Evolutionary conservation across 305 asterid species (phyloP).

Genomic region (Rubia tinctorum): DNA sequence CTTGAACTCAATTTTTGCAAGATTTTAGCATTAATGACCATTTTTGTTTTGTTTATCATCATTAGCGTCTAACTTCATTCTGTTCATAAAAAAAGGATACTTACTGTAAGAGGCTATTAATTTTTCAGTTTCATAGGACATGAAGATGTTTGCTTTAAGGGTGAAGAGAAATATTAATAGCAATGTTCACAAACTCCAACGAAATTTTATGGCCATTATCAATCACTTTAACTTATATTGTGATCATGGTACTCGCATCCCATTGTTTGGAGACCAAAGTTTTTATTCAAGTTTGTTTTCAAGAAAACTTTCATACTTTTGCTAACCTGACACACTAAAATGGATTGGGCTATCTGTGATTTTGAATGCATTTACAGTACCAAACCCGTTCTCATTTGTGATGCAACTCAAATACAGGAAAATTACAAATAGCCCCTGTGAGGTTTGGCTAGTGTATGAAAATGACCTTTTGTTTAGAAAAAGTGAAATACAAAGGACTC

Average conservation of each 20-base stretch:
- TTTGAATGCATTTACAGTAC: not conserved
- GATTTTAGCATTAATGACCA: not conserved
- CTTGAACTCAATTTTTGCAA: not conserved
- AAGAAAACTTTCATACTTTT: not conserved
- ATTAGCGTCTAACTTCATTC: not conserved
- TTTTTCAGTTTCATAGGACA: not conserved
- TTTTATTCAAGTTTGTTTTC: not conserved
- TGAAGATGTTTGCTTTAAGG: not conserved
- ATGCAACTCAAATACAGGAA: not conserved
- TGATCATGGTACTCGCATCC: not conserved
- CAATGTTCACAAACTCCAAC: not conserved
- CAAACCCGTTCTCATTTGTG: not conserved
- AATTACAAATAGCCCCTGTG: not conserved
- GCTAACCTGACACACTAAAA: not conserved
- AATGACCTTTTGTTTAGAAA: not conserved
- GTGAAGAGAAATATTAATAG: not conserved
- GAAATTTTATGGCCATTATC: not conserved
- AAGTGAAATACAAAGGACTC: not conserved
- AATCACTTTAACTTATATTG: not conserved
- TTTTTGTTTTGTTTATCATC: not conserved
- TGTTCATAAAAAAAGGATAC: not conserved
- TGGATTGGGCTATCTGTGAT: not conserved
- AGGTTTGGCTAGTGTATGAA: not conserved
- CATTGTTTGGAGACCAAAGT: not conserved
- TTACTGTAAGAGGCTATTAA: not conserved